A percentile compares a stretch with the other conserved stretches of the same genome.
These are phyloP conservation scores for Coemansia sp. DNA, from an alignment of 192 early-diverging fungal genomes.

Conservation along the genomic window DNA sequence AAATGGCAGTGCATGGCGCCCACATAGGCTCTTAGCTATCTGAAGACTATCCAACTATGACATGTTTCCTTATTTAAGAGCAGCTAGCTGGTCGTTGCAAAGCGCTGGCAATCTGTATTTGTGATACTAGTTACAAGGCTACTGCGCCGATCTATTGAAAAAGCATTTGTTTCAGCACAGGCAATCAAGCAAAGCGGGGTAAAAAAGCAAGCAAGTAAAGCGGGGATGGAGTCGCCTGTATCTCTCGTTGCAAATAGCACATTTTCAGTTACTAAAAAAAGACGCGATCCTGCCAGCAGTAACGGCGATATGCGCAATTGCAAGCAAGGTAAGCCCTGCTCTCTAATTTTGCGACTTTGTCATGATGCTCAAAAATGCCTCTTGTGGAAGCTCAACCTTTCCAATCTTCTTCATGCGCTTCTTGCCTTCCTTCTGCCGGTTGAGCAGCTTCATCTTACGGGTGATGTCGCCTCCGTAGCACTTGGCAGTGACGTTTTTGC, in stretches of 20 bases:
- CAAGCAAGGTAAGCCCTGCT: neutral
- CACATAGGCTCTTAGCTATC: no score
- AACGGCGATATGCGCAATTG: neutral
- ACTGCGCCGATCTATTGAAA: conserved; percentile 3
- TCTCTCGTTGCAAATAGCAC: neutral
- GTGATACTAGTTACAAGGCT: neutral
- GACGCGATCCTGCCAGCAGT: neutral
- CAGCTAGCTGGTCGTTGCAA: neutral
- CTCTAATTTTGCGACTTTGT: conserved; percentile 11
- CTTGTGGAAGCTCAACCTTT: conserved; percentile 88
- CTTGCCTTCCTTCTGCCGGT: conserved; percentile 95
- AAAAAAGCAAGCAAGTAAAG: neutral
- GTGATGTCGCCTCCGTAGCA: conserved; percentile 97
- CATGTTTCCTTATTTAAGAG: neutral
- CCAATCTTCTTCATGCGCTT: conserved; percentile 88
- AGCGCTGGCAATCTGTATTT: neutral
- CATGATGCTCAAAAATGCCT: conserved; percentile 70
- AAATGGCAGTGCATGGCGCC: no score
- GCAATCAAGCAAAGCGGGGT: conserved; percentile 1
- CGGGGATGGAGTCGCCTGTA: neutral
- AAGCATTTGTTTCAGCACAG: neutral
- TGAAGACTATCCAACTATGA: neutral
- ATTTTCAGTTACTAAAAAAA: neutral
- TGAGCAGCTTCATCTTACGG: conserved; percentile 95
- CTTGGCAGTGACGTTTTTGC: conserved; percentile 97